Conservation (phyloP, 2,329 filamentous ascomycete species). For the Colletotrichum neosansevieriae region DNA sequence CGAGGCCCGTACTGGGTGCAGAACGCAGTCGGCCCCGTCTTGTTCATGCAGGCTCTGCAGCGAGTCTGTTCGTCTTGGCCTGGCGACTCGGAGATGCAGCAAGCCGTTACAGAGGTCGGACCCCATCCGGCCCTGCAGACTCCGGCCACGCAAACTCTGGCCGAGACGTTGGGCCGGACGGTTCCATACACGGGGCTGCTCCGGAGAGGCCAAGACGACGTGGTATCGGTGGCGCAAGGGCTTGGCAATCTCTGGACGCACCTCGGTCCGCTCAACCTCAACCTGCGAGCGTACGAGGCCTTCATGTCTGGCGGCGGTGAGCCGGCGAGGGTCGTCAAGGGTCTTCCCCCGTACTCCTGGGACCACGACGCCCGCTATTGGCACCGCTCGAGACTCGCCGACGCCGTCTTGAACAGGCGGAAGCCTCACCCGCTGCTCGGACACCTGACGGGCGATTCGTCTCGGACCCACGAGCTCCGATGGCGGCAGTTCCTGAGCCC, state of each 20-base stretch:
- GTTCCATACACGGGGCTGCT: too few relatives aligned
- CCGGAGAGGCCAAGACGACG: too few relatives aligned
- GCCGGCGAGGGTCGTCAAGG: neutral
- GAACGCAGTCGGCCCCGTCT: neutral
- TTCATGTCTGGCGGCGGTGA: neutral
- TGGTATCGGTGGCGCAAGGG: too few relatives aligned
- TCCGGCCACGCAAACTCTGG: too few relatives aligned
- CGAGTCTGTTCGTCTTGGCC: neutral
- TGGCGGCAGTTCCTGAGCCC: neutral
- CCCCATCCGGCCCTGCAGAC: too few relatives aligned
- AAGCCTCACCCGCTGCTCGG: neutral
- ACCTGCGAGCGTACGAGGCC: neutral
- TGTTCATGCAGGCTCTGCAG: neutral
- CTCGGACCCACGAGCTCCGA: neutral
- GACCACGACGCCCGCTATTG: neutral
- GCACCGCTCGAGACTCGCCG: neutral
- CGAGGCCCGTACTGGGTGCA: neutral
- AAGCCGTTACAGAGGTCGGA: too few relatives aligned
- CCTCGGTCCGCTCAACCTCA: too few relatives aligned
- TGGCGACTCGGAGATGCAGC: too few relatives aligned
- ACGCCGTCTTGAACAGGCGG: neutral
- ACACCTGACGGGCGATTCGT: neutral
- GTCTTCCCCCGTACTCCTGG: neutral
- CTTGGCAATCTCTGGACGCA: too few relatives aligned
- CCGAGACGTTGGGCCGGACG: too few relatives aligned